Conservation (phyloP, 2,329 filamentous ascomycete species). For the Scedosporium minutisporum region DNA sequence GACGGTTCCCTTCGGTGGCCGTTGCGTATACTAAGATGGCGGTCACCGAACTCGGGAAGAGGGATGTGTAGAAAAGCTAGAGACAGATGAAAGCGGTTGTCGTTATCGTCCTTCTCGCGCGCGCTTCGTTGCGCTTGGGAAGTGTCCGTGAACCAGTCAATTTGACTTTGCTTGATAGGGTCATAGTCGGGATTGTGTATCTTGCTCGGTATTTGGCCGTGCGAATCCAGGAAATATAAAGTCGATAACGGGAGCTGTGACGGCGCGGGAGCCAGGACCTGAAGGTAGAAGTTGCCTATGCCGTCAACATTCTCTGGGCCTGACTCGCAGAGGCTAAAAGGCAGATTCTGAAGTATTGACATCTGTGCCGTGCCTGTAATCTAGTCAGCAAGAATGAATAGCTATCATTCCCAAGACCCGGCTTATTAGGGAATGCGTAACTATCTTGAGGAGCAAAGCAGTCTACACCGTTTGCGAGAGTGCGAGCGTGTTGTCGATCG, state of each 20-base stretch:
- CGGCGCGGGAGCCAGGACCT: constrained; percentile 70
- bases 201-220: constrained; percentile 85
- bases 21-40: constrained; percentile 33
- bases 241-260: constrained; percentile 88
- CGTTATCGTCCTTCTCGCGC: constrained; percentile 60
- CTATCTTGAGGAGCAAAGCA: not conserved
- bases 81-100: constrained; percentile 28
- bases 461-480: constrained; percentile 9
- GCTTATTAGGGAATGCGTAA: constrained; percentile 6
- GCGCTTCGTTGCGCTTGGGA: constrained; percentile 16
- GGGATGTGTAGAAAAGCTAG: constrained; percentile 97
- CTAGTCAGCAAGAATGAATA: constrained; percentile 18
- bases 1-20: constrained; percentile 74
- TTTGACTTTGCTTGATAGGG: constrained; percentile 91
- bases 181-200: constrained; percentile 82
- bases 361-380: constrained; percentile 72
- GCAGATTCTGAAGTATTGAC: constrained; percentile 74
- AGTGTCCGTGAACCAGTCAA: constrained; percentile 68
- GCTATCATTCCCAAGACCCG: constrained; percentile 15
- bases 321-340: constrained; percentile 74
- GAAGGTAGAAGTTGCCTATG: constrained; percentile 89
- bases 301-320: constrained; percentile 80
- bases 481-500: constrained; percentile 3
- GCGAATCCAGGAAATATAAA: constrained; percentile 86
- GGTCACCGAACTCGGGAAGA: constrained; percentile 69